Base-by-base conservation (phyloP, 192 early-diverging fungal genomes). In the Backusella australiensis region DNA sequence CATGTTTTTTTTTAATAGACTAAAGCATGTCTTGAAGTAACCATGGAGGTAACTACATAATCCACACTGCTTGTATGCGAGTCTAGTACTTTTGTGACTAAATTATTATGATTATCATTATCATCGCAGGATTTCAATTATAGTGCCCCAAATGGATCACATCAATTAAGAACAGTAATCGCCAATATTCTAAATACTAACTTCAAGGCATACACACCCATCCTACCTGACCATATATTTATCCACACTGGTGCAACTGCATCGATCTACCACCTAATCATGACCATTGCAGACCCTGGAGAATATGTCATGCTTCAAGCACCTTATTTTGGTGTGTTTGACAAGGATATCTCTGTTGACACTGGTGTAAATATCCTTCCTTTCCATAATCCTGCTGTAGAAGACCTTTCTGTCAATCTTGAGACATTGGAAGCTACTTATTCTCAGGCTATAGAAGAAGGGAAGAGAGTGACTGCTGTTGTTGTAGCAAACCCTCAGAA, bases 321-420 rank as follows among this genome's bases (percentile, higher is more conserved):
- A 12, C 94, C 94, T 1, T 94, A 85, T 78, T 96, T 95, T 76
- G 90, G 92, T 11, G 92, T 89, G 3, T 93, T 96, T 75, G 85
- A 92, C 36, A 77, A 78, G 36, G 92, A 94, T 72, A 82, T 90
- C 75, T 74, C 74, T 34, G 78, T 73, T 21, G 82, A 86, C 35
- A 82, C 90, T 0, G 83, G 85, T 9, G 89, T 87, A 4, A 84
- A 82, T 17, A 77, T 88, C 3, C 83, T 93, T 7, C 79, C 85
- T 2, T 86, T 89, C 23, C 52, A 88, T 34, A 78, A 87, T 12
- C 85, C 79, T 4, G 67, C 83, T 5, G 76, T 83, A 0, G 82
- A 83, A 21, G 77, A 75, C 4, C 84, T 85, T 68, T 72, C 67
- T 12, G 46, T 85, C 1, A 76, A 70, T 17, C 76, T 84, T 70